Base-by-base conservation (phyloP, 1,139 yeast genomes). In the Citeromyces hawaiiensis region DNA sequence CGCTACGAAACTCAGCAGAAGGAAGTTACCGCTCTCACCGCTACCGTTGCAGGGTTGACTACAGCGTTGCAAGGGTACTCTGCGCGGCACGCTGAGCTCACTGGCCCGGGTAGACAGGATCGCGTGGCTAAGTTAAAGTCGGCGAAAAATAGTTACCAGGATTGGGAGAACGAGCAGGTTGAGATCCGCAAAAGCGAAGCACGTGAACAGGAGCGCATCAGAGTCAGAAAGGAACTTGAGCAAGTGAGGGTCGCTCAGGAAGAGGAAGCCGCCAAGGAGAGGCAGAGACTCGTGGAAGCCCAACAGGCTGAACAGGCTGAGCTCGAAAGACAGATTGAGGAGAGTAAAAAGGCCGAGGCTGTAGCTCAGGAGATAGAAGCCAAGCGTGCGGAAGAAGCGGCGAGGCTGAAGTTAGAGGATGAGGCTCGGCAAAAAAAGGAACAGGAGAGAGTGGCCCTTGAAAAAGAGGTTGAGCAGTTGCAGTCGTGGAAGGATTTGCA, bases 121-220 rank as follows among this genome's bases (percentile, higher is more conserved):
- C 27, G 27, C 9, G 27, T 11, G 27, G 27, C 9, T 9, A 23
- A 11, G 27, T 9, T 23, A 23, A 11, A 23, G 11, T 5, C 8
- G 11, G 27, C 27, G 11, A 23, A 23, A 23, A 23, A 23, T 7
- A 23, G 27, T 11, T 23, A 23, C 9, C 27, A 23, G 27, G 54
- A 55, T 30, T 72, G 78, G 77, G 63, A 66, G 46, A 48, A 50
- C 6, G 75, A 72, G 46, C 63, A 63, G 53, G 45, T 48, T 33
- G 48, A 45, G 39, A 48, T 56, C 48, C 62, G 75, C 47, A 53
- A 63, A 17, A 70, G 66, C 48, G 75, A 72, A 33, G 60, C 61
- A 36, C 63, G 68, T 47, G 73, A 65, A 36, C 72, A 66, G 42
- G 75, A 68, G 46, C 66, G 70, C 40, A 59, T 61, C 46, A 62